Evolutionary conservation across 805 yeast species (phyloP), one percentile per base, ranked within the genome.

Genomic region (Metschnikowia borealis): DNA sequence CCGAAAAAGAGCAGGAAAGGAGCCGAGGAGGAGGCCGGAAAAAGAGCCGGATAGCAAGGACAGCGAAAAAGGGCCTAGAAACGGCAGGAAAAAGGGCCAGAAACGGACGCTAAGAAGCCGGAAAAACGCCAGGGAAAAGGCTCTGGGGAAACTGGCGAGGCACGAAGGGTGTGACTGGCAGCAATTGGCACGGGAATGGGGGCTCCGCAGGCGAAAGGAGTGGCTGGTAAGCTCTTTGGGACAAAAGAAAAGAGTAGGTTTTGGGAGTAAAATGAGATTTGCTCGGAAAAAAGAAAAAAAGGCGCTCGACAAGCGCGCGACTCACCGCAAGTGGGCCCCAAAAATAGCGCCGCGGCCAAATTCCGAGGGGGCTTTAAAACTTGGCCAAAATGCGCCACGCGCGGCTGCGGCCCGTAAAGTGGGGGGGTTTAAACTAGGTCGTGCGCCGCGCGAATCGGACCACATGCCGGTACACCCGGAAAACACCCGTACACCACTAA

Each of bases 211-310:
- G 45, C 45, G 20, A 33, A 34, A 15, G 31, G 45, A 42, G 38
- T 33, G 45, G 45, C 45, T 4, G 29, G 36, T 18, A 13, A 17
- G 45, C 38, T 42, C 45, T 42, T 42, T 42, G 45, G 45, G 38
- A 42, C 45, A 42, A 42, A 42, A 39, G 43, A 39, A 38, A 42
- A 42, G 45, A 42, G 45, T 42, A 20, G 38, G 33, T 42, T 42
- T 42, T 42, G 38, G 45, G 45, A 29, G 38, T 39, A 39, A 29
- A 42, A 20, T 33, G 38, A 33, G 45, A 20, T 13, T 32, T 13
- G 45, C 45, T 34, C 38, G 36, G 45, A 42, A 42, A 42, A 42
- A 42, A 33, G 35, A 32, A 42, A 42, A 42, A 38, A 42, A 33
- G 33, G 38, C 45, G 38, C 37, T 42, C 36, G 32, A 20, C 38